Conservation (phyloP, 1,139 yeast species). For the Eremothecium cymbalariae region DNA sequence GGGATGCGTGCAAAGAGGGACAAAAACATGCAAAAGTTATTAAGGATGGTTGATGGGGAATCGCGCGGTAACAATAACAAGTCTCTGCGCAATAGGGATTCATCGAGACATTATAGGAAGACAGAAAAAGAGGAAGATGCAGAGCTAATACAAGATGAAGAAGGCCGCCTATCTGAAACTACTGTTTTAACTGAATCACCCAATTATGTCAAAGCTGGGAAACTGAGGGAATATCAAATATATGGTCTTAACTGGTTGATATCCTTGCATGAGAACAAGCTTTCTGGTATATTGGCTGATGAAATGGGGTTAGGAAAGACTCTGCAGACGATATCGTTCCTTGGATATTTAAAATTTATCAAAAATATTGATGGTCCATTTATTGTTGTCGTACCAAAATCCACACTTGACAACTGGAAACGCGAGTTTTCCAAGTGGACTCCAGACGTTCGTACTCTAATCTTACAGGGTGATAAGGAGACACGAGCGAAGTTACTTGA, state of each 20-base stretch:
- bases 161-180: slow-evolving; percentile 24
- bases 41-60: slow-evolving; percentile 31
- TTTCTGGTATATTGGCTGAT: slow-evolving; percentile 90
- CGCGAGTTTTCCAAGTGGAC: slow-evolving; percentile 93
- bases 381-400: slow-evolving; percentile 86
- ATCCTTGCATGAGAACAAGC: slow-evolving; percentile 66
- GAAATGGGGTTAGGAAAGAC: slow-evolving; percentile 98
- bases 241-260: slow-evolving; percentile 93
- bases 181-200: slow-evolving; percentile 48
- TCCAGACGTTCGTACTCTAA: slow-evolving; percentile 83
- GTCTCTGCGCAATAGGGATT: slow-evolving; percentile 12
- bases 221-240: slow-evolving; percentile 70
- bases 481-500: slow-evolving; percentile 56
- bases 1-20: slow-evolving; percentile 58
- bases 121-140: slow-evolving; percentile 68
- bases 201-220: slow-evolving; percentile 51
- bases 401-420: slow-evolving; percentile 92
- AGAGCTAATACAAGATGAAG: slow-evolving; percentile 52
- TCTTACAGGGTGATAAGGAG: slow-evolving; percentile 82
- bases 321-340: slow-evolving; percentile 80
- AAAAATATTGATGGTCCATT: slow-evolving; percentile 84
- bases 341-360: slow-evolving; percentile 77
- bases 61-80: slow-evolving; percentile 16
- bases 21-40: slow-evolving; percentile 43
- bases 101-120: slow-evolving; percentile 43